Evolutionary conservation across 148 eudicot genomes (phyloP).

Genomic region (Gaultheria prostrata): DNA sequence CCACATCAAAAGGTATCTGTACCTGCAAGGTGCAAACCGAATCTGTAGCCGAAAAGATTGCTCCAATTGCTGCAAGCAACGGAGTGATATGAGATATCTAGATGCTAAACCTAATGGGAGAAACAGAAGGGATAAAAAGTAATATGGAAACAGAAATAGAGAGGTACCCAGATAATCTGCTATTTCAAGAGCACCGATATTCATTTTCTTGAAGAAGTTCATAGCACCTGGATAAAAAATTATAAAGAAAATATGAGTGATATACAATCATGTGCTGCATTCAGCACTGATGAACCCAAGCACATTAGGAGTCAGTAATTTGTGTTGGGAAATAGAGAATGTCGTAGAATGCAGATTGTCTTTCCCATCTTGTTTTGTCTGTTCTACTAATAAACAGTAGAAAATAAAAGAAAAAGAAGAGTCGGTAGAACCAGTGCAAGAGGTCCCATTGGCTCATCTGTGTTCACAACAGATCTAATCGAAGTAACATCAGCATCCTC

Average conservation of each 20-base stretch:
- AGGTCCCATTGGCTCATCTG: not conserved
- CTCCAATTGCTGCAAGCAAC: constrained; percentile 57
- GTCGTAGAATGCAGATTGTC: not conserved
- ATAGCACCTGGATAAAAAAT: constrained; percentile 47
- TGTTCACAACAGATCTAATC: not conserved
- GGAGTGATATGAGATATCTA: not conserved
- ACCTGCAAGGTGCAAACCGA: constrained; percentile 83
- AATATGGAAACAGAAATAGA: constrained; percentile 19
- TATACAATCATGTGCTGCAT: not conserved
- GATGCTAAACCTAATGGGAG: not conserved
- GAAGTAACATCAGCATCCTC: not conserved
- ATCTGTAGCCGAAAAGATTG: constrained; percentile 77
- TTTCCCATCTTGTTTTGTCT: not conserved
- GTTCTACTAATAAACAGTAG: not conserved
- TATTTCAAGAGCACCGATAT: constrained; percentile 46
- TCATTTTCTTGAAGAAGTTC: constrained; percentile 42
- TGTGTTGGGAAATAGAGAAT: not conserved
- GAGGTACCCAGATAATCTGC: constrained; percentile 66
- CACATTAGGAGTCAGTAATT: not conserved
- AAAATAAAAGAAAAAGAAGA: not conserved
- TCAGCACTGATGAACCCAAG: not conserved
- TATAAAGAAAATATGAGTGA: constrained; percentile 5
- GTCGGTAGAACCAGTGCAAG: not conserved
- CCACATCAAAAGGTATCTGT: not conserved
- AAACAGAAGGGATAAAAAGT: constrained; percentile 23